A percentile compares a stretch with the other conserved stretches of the same genome.
These are phyloP conservation scores for Astrephomene gubernaculifera DNA, from an alignment of 139 green algal species.

Conservation along the genomic window DNA sequence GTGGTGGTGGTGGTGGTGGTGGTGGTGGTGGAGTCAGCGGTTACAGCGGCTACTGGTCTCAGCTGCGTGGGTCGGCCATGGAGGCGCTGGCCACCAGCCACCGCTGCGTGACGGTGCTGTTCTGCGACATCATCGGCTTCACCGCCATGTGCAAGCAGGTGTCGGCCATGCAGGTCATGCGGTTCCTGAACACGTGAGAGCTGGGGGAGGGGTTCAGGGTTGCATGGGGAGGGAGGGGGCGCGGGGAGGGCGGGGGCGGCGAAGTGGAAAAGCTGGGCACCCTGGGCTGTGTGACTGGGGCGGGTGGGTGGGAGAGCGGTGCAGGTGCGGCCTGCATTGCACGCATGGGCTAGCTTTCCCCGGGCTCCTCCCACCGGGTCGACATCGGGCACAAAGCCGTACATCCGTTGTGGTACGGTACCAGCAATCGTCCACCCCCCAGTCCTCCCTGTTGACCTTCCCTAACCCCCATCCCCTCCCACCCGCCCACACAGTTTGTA, in stretches of 20 bases:
- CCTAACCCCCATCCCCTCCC: not conserved
- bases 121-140: constrained; percentile 42
- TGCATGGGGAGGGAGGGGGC: not conserved
- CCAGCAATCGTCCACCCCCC: no score
- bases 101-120: constrained; percentile 36
- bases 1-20: no score
- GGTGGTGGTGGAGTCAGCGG: no score
- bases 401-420: no score
- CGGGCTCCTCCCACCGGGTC: no score
- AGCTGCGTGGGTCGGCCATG: constrained; percentile 30
- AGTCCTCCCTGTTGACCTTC: not conserved
- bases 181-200: constrained; percentile 35
- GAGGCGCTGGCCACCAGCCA: constrained; percentile 39
- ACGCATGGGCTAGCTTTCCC: no score
- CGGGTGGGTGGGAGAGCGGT: no score
- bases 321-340: no score
- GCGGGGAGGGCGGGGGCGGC: not conserved
- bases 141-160: constrained; percentile 44
- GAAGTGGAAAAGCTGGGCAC: no score
- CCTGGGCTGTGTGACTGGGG: no score
- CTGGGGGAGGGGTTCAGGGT: not conserved
- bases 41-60: not conserved
- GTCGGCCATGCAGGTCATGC: constrained; percentile 37
- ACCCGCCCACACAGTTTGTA: constrained; percentile 10
- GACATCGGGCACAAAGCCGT: no score